A percentile compares a stretch with the other conserved stretches of the same genome.
phyloP scores from a whole-genome alignment of 257 asterid genomes.

The Anisodus tanguticus region DNA sequence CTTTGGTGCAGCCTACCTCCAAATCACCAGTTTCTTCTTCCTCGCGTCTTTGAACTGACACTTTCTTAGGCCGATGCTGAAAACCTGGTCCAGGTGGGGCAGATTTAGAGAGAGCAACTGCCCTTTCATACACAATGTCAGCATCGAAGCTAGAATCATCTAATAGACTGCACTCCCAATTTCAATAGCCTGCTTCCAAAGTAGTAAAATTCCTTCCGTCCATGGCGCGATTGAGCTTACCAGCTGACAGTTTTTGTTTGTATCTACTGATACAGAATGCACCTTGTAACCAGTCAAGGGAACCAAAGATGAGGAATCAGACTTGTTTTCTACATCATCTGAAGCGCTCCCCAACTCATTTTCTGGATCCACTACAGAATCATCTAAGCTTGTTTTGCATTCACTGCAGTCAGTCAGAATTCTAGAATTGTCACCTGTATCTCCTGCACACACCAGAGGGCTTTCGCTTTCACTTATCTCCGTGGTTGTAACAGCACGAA shows the following conservation, averaged over 20 bases:
- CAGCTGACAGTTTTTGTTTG: slow-evolving; percentile 31
- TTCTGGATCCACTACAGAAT: slow-evolving; percentile 35
- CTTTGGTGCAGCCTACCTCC: slow-evolving; percentile 35
- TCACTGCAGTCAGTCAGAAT: slow-evolving; percentile 31
- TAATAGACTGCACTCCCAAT: slow-evolving; percentile 69
- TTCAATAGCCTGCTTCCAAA: slow-evolving; percentile 68
- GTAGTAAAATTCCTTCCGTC: slow-evolving; percentile 52
- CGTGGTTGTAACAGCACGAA: slow-evolving; percentile 31
- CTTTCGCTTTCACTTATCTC: slow-evolving; percentile 32
- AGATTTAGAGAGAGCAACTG: slow-evolving; percentile 65
- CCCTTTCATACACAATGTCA: slow-evolving; percentile 56
- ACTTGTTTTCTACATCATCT: slow-evolving; percentile 27
- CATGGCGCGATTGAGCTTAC: slow-evolving; percentile 36
- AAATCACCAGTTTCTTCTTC: slow-evolving; percentile 46
- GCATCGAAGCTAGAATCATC: slow-evolving; percentile 67
- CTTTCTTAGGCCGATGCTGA: slow-evolving; percentile 43
- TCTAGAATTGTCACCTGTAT: slow-evolving; percentile 31
- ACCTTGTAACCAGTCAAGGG: slow-evolving; percentile 30
- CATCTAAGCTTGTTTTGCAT: slow-evolving; percentile 34
- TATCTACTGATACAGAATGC: slow-evolving; percentile 35
- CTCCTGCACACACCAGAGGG: slow-evolving; percentile 29
- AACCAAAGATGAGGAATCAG: slow-evolving; percentile 26
- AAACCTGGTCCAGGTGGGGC: slow-evolving; percentile 75
- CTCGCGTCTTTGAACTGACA: slow-evolving; percentile 37
- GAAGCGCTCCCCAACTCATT: slow-evolving; percentile 23